Base-by-base conservation (phyloP, 352 stramenopile genomes). In the Phytophthora hybrid region DNA sequence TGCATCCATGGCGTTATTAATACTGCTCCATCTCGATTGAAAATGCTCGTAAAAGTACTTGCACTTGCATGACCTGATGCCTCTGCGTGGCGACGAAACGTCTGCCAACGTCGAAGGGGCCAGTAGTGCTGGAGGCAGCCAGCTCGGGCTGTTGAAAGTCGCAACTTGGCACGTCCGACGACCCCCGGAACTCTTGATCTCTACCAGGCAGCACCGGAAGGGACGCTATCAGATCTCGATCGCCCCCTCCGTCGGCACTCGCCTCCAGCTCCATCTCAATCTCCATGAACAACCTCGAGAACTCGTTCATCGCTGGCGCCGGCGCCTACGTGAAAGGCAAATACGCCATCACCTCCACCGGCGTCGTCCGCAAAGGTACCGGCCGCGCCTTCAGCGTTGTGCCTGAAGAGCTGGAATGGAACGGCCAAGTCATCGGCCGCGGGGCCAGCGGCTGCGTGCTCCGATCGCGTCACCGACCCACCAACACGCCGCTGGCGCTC, bases 291-390 rank as follows among this genome's bases (percentile, higher is more conserved):
- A 87, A 84, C 68, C 84, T 93, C 68, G 87, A 93, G 65, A 91
- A 94, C 73, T 95, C 88, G 59, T 95, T 89, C 71, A 82, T 91
- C 32, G 84, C 87, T 23, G 85, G 80, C 39, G 85, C 84, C 6
- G 83, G 80, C 14, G 88, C 87, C 51, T 95, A 94, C 60, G 87
- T 94, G 71, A 94, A 95, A 57, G 88, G 88, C 26, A 89, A 89
- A 70, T 93, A 92, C 58, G 87, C 88, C 46, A 94, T 94, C 76
- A 95, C 87, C 6, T 81, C 82, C 9, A 93, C 87, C 31, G 88
- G 87, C 23, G 88, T 95, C 31, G 83, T 95, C 34, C 88, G 89
- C 73, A 92, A 93, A 61, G 87, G 87, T 59, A 93, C 87, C n/a
- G 87, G 87, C 41, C 82, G 85, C n/a, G 87, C 88, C 13, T 93